Conservation (phyloP, 306 rosid genomes). For the Dalbergia oliveri region DNA sequence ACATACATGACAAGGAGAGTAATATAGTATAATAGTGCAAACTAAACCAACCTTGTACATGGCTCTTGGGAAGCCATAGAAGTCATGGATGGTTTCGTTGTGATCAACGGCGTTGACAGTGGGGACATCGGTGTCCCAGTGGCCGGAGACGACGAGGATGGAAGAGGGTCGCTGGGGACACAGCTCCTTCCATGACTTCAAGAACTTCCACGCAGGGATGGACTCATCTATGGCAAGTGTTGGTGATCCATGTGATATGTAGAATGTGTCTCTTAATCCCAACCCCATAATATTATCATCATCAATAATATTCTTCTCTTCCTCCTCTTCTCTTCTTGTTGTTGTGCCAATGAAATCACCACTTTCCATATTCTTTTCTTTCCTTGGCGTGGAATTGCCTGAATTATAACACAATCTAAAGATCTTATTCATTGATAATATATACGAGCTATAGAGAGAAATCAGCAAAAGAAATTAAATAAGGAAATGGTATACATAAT, state of each 20-base stretch:
- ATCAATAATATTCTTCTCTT: not conserved
- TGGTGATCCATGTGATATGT: slow-evolving; percentile 67
- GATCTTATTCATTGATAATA: not conserved
- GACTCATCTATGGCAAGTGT: slow-evolving; percentile 58
- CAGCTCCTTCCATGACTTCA: slow-evolving; percentile 58
- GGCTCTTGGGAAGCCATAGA: slow-evolving; percentile 65
- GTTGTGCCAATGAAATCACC: not conserved
- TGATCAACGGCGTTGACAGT: slow-evolving; percentile 55
- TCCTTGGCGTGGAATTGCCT: not conserved
- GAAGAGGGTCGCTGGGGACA: slow-evolving; percentile 51
- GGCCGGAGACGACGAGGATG: slow-evolving; percentile 66
- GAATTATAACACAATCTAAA: slow-evolving; percentile 25
- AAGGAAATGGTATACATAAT: not conserved
- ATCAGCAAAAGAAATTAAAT: not conserved
- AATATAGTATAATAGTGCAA: not conserved
- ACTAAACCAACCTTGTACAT: slow-evolving; percentile 63
- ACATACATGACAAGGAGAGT: not conserved
- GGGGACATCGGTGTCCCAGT: slow-evolving; percentile 69
- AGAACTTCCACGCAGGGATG: slow-evolving; percentile 60
- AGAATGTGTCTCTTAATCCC: slow-evolving; percentile 54
- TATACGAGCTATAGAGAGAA: not conserved
- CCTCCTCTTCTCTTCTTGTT: not conserved
- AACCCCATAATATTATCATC: not conserved
- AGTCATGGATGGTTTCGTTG: slow-evolving; percentile 70
- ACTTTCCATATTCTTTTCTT: slow-evolving; percentile 24